phyloP scores from a whole-genome alignment of 306 rosid species.

The Prunus mongolica region DNA sequence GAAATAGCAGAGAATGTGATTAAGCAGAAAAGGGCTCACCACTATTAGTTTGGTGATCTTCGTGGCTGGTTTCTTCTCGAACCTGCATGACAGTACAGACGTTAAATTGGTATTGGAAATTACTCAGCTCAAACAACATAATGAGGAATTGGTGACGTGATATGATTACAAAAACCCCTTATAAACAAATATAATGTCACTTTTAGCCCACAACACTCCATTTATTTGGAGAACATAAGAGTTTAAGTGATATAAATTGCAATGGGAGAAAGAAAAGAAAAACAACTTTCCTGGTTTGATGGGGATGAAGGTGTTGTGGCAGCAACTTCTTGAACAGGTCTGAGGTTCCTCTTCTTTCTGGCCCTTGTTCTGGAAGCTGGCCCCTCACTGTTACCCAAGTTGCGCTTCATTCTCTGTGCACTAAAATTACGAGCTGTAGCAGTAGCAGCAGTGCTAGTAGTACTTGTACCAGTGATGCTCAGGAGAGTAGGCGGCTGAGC shows the following conservation, averaged over 20 bases:
- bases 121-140: constrained; percentile 8
- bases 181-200: background rate
- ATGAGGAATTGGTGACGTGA: background rate
- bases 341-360: constrained; percentile 35
- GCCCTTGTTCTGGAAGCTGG: constrained; percentile 42
- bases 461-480: background rate
- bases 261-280: background rate
- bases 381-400: constrained; percentile 20
- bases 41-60: constrained; percentile 25
- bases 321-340: constrained; percentile 27
- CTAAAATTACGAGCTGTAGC: background rate
- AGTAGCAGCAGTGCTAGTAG: background rate
- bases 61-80: constrained; percentile 15
- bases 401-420: constrained; percentile 2
- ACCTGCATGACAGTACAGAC: constrained; percentile 28
- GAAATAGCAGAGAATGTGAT: background rate
- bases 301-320: constrained; percentile 11
- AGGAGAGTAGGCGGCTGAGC: constrained; percentile 10
- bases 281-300: constrained; percentile 23
- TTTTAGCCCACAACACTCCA: background rate
- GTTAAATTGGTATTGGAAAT: constrained; percentile 7
- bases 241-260: background rate
- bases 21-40: constrained; percentile 9
- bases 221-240: background rate
- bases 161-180: background rate